A percentile compares a stretch with the other conserved stretches of the same genome.
Evolutionary conservation across 2,329 filamentous ascomycete genomes (phyloP).

Genomic region (Fusarium sp.): DNA sequence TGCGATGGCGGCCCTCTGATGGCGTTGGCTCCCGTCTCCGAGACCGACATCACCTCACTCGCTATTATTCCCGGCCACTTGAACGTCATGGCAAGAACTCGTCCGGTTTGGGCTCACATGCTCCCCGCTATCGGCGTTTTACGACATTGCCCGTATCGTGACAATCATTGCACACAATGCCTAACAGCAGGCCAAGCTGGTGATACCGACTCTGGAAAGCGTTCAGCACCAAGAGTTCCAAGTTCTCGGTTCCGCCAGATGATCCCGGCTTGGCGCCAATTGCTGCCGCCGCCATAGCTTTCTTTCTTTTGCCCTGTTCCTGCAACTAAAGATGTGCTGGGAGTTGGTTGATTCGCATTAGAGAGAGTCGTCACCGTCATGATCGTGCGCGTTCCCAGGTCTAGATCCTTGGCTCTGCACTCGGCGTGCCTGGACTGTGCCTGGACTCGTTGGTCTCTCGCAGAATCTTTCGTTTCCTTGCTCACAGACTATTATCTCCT

Average conservation of each 20-base stretch:
- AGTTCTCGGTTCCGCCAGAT: slow-evolving; percentile 24
- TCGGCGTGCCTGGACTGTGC: slow-evolving; percentile 12
- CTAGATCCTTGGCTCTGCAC: slow-evolving; percentile 11
- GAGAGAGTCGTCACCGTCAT: slow-evolving; percentile 10
- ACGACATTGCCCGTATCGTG: not conserved
- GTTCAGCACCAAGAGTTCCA: slow-evolving; percentile 10
- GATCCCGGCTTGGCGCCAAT: slow-evolving; percentile 31
- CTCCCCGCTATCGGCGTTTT: not conserved
- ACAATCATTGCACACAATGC: not conserved
- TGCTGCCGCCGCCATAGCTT: slow-evolving; percentile 12
- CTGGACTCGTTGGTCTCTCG: not conserved
- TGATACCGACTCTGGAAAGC: not conserved
- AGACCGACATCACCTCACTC: not conserved
- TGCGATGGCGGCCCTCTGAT: not conserved
- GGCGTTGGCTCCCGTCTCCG: not conserved
- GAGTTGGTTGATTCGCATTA: slow-evolving; percentile 17
- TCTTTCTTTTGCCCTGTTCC: slow-evolving; percentile 19
- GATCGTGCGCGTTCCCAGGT: slow-evolving; percentile 1
- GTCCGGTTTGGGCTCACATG: not conserved
- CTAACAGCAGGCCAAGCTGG: not conserved
- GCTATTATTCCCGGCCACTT: not conserved
- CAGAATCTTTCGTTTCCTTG: not conserved
- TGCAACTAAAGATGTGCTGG: slow-evolving; percentile 18
- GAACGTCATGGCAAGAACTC: not conserved
- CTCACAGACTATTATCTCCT: not conserved